phyloP scores from a whole-genome alignment of 2,329 filamentous ascomycete genomes.

The Penicillium sclerotigenum region DNA sequence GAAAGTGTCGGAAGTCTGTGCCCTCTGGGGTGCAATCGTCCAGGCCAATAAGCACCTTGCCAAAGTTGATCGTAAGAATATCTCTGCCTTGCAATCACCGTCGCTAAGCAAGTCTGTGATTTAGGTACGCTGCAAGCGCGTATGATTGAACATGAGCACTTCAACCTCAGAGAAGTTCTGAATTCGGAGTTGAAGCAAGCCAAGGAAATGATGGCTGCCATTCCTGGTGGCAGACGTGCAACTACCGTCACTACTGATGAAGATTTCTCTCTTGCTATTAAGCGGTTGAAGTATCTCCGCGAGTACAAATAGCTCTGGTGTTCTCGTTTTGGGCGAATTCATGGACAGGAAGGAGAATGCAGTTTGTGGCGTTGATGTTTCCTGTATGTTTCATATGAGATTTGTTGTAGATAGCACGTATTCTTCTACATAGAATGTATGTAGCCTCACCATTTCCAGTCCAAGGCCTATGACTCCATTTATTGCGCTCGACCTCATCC shows the following conservation, averaged over 20 bases:
- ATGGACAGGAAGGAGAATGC: not conserved
- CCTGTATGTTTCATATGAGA: not conserved
- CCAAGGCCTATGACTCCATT: too few species aligned
- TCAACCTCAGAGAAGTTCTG: not conserved
- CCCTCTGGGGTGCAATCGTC: slow-evolving; percentile 6
- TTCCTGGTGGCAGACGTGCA: slow-evolving; percentile 2
- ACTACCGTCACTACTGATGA: not conserved
- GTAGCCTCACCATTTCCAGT: too few species aligned
- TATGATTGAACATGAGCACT: not conserved
- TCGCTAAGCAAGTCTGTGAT: not conserved
- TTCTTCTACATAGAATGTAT: too few species aligned
- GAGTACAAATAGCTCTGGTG: not conserved
- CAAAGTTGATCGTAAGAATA: slow-evolving; percentile 1
- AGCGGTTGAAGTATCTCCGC: slow-evolving; percentile 5
- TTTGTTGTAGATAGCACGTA: not conserved
- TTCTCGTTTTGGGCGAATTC: not conserved
- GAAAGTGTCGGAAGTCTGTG: slow-evolving; percentile 2
- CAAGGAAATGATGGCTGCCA: not conserved
- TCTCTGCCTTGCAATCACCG: not conserved
- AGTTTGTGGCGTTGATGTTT: not conserved
- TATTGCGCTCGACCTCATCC: too few species aligned
- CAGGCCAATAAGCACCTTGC: slow-evolving; percentile 1
- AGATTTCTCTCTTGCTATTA: slow-evolving; percentile 3
- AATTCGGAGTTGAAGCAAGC: slow-evolving; percentile 1
- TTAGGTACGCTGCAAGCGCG: not conserved